These are phyloP conservation scores for Neoarthrinium moseri DNA, from an alignment of 2,329 filamentous ascomycete genomes.

Conservation along the genomic window DNA sequence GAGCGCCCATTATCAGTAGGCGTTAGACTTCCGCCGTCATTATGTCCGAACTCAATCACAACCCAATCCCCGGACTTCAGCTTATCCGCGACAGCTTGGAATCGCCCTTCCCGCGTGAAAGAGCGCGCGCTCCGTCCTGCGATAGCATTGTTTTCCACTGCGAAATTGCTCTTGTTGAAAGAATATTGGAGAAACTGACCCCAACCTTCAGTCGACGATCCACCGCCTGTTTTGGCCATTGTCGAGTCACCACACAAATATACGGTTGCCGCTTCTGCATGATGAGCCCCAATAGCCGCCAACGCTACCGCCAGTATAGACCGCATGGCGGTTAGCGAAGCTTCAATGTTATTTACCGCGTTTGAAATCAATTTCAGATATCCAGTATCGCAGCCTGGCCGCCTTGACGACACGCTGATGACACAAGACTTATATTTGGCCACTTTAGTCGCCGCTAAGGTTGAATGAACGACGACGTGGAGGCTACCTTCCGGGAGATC, in stretches of 20 bases:
- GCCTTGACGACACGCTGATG: too few relatives aligned
- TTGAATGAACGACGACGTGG: too few relatives aligned
- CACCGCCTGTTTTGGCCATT: slow-evolving; percentile 50
- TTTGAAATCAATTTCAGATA: too few relatives aligned
- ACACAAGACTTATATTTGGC: too few relatives aligned
- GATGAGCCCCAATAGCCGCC: too few relatives aligned
- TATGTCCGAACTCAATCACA: slow-evolving; percentile 72
- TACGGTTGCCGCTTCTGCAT: slow-evolving; percentile 35
- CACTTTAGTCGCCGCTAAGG: too few relatives aligned
- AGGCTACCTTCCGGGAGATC: too few relatives aligned
- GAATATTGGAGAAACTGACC: slow-evolving; percentile 57
- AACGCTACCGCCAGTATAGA: too few relatives aligned
- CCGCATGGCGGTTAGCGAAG: too few relatives aligned
- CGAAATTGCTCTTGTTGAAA: slow-evolving; percentile 35
- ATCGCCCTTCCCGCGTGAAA: slow-evolving; percentile 65
- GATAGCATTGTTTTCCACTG: slow-evolving; percentile 62
- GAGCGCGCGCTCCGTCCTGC: slow-evolving; percentile 66
- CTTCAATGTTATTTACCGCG: too few relatives aligned
- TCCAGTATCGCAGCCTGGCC: too few relatives aligned
- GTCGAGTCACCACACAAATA: slow-evolving; percentile 63
- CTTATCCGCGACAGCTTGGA: slow-evolving; percentile 52
- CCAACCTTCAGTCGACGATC: slow-evolving; percentile 55
- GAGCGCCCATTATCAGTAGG: slow-evolving; percentile 59
- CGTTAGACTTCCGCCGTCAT: slow-evolving; percentile 61
- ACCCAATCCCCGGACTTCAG: slow-evolving; percentile 62